Evolutionary conservation across 192 early-diverging fungal genomes (phyloP).

Genomic region (Rhizophagus sp.): DNA sequence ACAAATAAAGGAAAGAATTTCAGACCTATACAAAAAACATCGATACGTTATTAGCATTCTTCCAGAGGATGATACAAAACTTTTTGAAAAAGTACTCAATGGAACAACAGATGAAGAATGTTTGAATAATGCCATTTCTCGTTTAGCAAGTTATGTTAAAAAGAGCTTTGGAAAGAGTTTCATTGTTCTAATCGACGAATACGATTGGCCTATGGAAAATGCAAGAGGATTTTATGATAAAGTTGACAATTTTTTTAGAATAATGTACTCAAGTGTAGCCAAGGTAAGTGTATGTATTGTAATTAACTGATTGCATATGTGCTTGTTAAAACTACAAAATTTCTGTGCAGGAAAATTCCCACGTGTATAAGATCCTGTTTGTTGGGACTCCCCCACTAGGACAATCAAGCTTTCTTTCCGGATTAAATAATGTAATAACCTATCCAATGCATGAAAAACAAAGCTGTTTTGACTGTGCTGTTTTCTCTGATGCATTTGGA

Average conservation of each 20-base stretch:
- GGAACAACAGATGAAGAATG: not conserved
- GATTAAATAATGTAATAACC: not conserved
- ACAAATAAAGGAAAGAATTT: not conserved
- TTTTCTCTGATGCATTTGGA: slow-evolving; percentile 7
- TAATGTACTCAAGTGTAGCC: slow-evolving; percentile 13
- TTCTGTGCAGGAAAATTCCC: too few species aligned
- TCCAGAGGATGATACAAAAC: not conserved
- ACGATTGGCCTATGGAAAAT: not conserved
- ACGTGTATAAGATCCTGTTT: not conserved
- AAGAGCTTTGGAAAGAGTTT: not conserved
- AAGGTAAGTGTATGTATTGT: not conserved
- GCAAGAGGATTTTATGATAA: not conserved
- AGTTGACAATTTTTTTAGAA: not conserved
- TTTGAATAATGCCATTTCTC: too few species aligned
- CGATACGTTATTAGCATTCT: not conserved
- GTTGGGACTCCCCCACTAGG: not conserved
- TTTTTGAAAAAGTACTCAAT: not conserved
- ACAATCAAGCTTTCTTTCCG: slow-evolving; percentile 16
- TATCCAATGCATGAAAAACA: slow-evolving; percentile 12
- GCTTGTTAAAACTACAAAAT: not conserved
- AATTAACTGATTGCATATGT: not conserved
- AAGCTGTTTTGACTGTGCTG: not conserved
- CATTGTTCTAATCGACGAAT: slow-evolving; percentile 21
- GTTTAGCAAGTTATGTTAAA: not conserved
- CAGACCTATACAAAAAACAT: slow-evolving; percentile 22